A percentile compares a stretch with the other conserved stretches of the same genome.
Evolutionary conservation across 768 basidiomycete genomes (phyloP).

Genomic region (Suillus placidus): DNA sequence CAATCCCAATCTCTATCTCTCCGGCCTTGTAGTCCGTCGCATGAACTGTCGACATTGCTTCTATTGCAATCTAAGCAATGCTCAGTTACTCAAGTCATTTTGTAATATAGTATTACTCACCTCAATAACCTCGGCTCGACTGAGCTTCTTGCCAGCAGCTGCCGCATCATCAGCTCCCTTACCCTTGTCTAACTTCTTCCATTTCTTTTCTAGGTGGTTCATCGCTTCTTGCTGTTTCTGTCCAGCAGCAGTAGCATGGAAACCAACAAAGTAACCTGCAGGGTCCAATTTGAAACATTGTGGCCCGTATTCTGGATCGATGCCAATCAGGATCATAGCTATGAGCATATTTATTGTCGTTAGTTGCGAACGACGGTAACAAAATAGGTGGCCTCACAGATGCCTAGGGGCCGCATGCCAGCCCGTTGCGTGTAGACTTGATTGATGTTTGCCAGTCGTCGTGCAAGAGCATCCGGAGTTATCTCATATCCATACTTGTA

Average conservation of each 20-base stretch:
- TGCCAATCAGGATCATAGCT: conserved; percentile 97
- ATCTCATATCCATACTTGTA: conserved; percentile 99
- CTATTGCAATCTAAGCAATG: conserved; percentile 78
- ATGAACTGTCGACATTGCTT: conserved; percentile 91
- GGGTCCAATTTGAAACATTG: conserved; percentile 98
- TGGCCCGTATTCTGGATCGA: conserved; percentile 90
- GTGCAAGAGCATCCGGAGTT: conserved; percentile 93
- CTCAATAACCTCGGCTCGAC: conserved; percentile 85
- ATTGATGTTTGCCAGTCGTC: conserved; percentile 95
- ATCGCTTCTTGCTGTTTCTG: conserved; percentile 98
- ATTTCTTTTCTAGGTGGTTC: conserved; percentile 98
- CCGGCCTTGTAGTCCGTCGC: conserved; percentile 95
- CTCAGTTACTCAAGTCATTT: conserved; percentile 8
- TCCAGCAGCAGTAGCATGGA: conserved; percentile 95
- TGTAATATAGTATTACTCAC: conserved; percentile 44
- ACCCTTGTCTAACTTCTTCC: conserved; percentile 90
- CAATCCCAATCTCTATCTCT: conserved; percentile 96
- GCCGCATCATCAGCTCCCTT: conserved; percentile 78
- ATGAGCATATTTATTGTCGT: conserved; percentile 8
- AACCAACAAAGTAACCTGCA: conserved; percentile 97
- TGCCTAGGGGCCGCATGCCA: conserved; percentile 95
- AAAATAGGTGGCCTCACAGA: conserved; percentile 58
- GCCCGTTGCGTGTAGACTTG: conserved; percentile 99
- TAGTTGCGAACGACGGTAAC: background rate
- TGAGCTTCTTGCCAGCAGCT: conserved; percentile 72